Evolutionary conservation across 192 early-diverging fungal species (phyloP).

Genomic region (Powellomyces hirtus): DNA sequence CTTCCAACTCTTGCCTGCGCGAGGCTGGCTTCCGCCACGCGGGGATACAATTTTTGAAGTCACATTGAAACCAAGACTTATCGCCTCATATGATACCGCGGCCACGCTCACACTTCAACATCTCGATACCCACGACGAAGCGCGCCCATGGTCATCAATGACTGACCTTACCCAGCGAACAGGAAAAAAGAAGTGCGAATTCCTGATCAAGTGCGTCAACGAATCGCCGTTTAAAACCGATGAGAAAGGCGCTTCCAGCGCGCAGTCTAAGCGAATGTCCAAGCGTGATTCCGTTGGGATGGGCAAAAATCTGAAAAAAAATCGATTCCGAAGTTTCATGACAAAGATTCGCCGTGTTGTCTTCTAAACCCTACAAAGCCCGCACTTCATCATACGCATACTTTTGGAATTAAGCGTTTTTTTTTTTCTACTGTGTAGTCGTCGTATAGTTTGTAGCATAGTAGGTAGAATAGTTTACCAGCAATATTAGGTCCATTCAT

Average conservation of each 20-base stretch:
- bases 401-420: no score
- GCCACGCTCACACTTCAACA: background rate
- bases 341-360: background rate
- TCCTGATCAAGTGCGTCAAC: background rate
- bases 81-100: background rate
- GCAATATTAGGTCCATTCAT: no score
- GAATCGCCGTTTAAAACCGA: no score
- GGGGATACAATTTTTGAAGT: conserved; percentile 5
- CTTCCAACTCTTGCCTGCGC: background rate
- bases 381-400: no score
- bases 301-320: background rate
- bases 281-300: background rate
- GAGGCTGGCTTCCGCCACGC: background rate
- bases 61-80: background rate
- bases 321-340: background rate
- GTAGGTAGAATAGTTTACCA: no score
- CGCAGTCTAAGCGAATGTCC: no score
- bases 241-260: no score
- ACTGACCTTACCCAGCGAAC: background rate
- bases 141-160: background rate
- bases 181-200: background rate
- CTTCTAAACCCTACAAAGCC: no score
- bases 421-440: no score
- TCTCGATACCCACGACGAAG: background rate
- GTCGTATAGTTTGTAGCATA: no score